phyloP scores from a whole-genome alignment of 1,284 basidiomycete genomes.

The Ustilago vetiveriae region DNA sequence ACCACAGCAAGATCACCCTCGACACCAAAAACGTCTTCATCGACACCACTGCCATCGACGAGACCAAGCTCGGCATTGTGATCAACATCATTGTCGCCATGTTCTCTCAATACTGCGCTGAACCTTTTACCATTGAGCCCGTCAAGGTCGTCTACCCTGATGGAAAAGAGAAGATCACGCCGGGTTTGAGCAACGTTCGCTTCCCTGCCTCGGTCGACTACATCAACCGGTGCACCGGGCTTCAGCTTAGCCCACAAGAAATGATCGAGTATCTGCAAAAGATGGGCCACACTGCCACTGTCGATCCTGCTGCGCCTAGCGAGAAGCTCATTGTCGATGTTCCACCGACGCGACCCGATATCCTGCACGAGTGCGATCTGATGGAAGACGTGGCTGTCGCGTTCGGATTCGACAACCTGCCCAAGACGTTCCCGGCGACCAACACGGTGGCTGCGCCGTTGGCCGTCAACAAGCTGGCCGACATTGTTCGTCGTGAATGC shows the following conservation, averaged over 20 bases:
- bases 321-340: slow-evolving; percentile 81
- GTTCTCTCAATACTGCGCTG: slow-evolving; percentile 95
- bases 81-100: slow-evolving; percentile 92
- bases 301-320: slow-evolving; percentile 46
- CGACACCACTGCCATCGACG: slow-evolving; percentile 96
- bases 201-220: slow-evolving; percentile 85
- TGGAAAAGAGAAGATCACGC: slow-evolving; percentile 80
- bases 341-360: slow-evolving; percentile 92
- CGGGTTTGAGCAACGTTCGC: slow-evolving; percentile 78
- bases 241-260: slow-evolving; percentile 75
- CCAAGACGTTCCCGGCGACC: slow-evolving; percentile 88
- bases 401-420: slow-evolving; percentile 96
- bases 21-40: slow-evolving; percentile 95
- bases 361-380: slow-evolving; percentile 96
- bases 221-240: slow-evolving; percentile 93
- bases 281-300: slow-evolving; percentile 72
- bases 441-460: slow-evolving; percentile 94
- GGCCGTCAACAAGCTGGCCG: slow-evolving; percentile 87
- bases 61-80: slow-evolving; percentile 94
- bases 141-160: slow-evolving; percentile 60
- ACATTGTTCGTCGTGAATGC: slow-evolving; percentile 89
- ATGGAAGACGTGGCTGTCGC: slow-evolving; percentile 98
- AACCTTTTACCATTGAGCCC: slow-evolving; percentile 76
- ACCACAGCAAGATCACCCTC: slow-evolving; percentile 90
- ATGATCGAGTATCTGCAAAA: slow-evolving; percentile 76